Evolutionary conservation across 2,329 filamentous ascomycete species (phyloP).

Genomic region (Fusarium poae): DNA sequence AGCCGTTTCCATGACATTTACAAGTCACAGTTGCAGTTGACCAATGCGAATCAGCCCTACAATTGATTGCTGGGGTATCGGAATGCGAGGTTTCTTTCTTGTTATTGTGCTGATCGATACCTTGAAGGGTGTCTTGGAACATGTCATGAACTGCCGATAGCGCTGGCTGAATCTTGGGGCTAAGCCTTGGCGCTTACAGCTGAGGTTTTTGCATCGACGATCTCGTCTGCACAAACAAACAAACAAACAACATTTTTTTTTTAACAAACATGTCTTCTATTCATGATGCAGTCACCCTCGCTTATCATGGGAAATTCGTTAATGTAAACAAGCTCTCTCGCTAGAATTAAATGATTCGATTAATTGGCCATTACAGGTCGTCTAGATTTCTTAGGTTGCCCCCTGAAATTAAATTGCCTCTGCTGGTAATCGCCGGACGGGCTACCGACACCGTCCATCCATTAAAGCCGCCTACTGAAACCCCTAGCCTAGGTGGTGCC

Average conservation of each 20-base stretch:
- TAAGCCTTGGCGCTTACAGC: slow-evolving; percentile 12
- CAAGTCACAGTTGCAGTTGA: background rate
- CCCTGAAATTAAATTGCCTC: slow-evolving; percentile 31
- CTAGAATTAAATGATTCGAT: background rate
- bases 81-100: slow-evolving; percentile 3
- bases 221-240: background rate
- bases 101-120: background rate
- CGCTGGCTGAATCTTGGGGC: slow-evolving; percentile 1
- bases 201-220: slow-evolving; percentile 8
- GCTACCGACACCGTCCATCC: too few species aligned
- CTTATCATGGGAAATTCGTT: background rate
- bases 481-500: background rate
- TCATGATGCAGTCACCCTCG: background rate
- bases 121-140: background rate
- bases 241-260: background rate
- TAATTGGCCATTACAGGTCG: background rate
- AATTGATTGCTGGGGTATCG: background rate
- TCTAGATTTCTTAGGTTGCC: background rate
- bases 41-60: background rate
- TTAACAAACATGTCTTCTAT: background rate
- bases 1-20: background rate
- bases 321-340: background rate
- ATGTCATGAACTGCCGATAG: slow-evolving; percentile 1
- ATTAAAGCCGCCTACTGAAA: slow-evolving; percentile 1
- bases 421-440: background rate